Conservation (phyloP, 345 rosid species). For the Acer campestre region DNA sequence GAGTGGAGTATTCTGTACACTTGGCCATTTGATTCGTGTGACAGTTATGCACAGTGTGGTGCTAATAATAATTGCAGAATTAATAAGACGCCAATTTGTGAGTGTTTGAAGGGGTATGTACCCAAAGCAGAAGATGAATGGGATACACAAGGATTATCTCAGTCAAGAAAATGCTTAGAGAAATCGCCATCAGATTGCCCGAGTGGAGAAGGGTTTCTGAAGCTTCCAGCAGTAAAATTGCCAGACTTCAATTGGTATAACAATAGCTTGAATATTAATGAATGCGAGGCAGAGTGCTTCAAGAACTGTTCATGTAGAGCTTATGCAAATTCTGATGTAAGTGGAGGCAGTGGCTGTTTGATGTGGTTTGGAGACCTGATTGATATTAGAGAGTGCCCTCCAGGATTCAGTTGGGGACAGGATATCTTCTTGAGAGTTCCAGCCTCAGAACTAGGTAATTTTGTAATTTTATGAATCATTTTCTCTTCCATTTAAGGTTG, state of each 20-base stretch:
- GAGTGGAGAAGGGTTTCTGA: slow-evolving; percentile 17
- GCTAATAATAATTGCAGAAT: slow-evolving; percentile 20
- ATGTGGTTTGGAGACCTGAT: slow-evolving; percentile 38
- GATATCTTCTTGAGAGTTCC: slow-evolving; percentile 27
- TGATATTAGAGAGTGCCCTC: slow-evolving; percentile 13
- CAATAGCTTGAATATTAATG: not conserved
- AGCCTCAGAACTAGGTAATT: slow-evolving; percentile 32
- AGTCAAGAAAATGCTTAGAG: too few relatives aligned
- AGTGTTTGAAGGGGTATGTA: slow-evolving; percentile 22
- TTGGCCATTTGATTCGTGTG: slow-evolving; percentile 30
- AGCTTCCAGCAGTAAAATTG: slow-evolving; percentile 13
- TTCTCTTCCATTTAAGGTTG: not conserved
- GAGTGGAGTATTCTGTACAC: not conserved
- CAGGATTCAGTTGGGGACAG: slow-evolving; percentile 19
- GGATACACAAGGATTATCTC: not conserved
- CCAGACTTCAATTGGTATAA: slow-evolving; percentile 13
- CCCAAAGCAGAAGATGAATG: slow-evolving; percentile 8
- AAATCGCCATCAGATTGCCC: too few relatives aligned
- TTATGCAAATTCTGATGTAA: slow-evolving; percentile 28
- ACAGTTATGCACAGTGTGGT: slow-evolving; percentile 32
- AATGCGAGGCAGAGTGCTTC: slow-evolving; percentile 29
- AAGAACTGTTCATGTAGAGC: slow-evolving; percentile 38
- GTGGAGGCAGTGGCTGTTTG: slow-evolving; percentile 37
- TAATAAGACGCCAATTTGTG: not conserved
- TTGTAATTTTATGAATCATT: not conserved